These are phyloP conservation scores for Suillus brevipes DNA, from an alignment of 768 basidiomycete species.

Conservation along the genomic window DNA sequence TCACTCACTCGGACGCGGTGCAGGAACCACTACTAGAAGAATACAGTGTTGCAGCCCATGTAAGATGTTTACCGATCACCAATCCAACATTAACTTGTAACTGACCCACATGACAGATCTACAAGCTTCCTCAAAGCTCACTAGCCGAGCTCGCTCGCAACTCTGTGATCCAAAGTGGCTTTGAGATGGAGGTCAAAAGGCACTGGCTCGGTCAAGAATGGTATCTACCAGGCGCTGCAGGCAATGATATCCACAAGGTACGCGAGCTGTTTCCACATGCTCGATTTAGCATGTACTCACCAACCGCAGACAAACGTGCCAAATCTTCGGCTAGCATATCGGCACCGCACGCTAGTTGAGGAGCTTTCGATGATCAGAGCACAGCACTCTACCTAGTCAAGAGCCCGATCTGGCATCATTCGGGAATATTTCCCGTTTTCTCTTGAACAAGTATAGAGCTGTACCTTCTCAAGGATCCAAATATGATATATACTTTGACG, in stretches of 20 bases:
- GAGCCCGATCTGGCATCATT: neutral
- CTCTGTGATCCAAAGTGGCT: conserved; percentile 94
- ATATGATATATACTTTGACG: neutral
- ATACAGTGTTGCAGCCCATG: conserved; percentile 97
- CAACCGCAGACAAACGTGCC: conserved; percentile 89
- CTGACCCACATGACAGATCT: conserved; percentile 58
- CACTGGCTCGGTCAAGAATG: conserved; percentile 93
- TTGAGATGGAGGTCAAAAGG: conserved; percentile 97
- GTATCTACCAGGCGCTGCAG: conserved; percentile 90
- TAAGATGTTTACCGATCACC: conserved; percentile 35
- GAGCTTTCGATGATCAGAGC: conserved; percentile 73
- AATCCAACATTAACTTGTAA: neutral
- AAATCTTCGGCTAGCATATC: conserved; percentile 83
- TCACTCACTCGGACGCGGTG: neutral
- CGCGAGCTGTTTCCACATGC: conserved; percentile 11
- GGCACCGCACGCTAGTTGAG: conserved; percentile 86
- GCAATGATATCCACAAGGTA: conserved; percentile 96
- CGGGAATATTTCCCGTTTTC: neutral
- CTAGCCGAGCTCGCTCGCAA: conserved; percentile 98
- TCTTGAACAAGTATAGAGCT: neutral
- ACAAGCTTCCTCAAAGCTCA: conserved; percentile 92
- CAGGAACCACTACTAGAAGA: conserved; percentile 95
- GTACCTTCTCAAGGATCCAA: neutral
- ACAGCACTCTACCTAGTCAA: conserved; percentile 15
- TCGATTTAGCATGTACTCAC: conserved; percentile 7